Conservation (phyloP, 1,139 yeast genomes). For the Ogataea hybrid region DNA sequence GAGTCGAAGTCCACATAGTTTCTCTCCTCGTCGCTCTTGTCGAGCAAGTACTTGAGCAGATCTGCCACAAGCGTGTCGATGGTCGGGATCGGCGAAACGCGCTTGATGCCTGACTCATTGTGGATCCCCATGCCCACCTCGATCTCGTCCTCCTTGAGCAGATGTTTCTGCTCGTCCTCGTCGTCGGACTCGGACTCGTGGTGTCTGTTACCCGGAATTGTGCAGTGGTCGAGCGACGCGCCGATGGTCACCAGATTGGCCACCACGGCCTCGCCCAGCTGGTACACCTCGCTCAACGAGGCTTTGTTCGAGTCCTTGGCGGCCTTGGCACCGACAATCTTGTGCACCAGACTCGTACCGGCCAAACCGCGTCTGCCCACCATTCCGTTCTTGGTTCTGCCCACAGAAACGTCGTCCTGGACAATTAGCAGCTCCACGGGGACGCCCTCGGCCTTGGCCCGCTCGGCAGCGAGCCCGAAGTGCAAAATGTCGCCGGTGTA, state of each 20-base stretch:
- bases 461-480: conserved; percentile 87
- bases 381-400: conserved; percentile 78
- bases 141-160: conserved; percentile 52
- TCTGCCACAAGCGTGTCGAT: conserved; percentile 54
- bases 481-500: conserved; percentile 94
- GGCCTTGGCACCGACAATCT: conserved; percentile 76
- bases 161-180: conserved; percentile 41
- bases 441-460: conserved; percentile 76
- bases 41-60: conserved; percentile 52
- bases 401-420: conserved; percentile 93
- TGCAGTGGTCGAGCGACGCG: conserved; percentile 84
- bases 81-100: conserved; percentile 69
- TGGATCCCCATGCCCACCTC: conserved; percentile 97
- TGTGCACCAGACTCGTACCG: conserved; percentile 85
- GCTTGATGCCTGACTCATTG: conserved; percentile 84
- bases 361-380: conserved; percentile 95
- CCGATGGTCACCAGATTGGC: conserved; percentile 79
- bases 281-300: conserved; percentile 48
- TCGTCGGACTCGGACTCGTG: conserved; percentile 37
- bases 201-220: conserved; percentile 72
- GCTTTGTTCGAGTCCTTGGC: conserved; percentile 43
- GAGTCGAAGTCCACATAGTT: conserved; percentile 64
- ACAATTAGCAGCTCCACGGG: conserved; percentile 72
- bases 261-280: conserved; percentile 60
- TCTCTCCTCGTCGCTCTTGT: conserved; percentile 61